These are phyloP conservation scores for Grifola frondosa DNA, from an alignment of 1,284 basidiomycete genomes.

Conservation along the genomic window DNA sequence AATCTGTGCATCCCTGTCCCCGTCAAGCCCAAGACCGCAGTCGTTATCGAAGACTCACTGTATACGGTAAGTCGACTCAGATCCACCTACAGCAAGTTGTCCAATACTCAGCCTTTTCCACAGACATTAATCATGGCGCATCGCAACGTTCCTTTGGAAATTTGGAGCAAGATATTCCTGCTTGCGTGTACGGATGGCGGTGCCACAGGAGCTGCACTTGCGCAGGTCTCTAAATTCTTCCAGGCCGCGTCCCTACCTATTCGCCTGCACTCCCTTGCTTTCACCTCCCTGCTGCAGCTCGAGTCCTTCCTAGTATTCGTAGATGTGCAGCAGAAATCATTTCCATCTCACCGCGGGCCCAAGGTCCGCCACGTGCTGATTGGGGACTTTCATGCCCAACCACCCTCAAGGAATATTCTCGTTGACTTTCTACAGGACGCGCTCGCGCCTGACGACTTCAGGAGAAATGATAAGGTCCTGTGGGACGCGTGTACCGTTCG, in stretches of 20 bases:
- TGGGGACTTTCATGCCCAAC: not conserved
- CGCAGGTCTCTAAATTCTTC: not conserved
- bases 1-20: not conserved
- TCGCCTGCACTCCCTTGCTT: conserved; percentile 1
- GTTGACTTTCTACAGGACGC: not conserved
- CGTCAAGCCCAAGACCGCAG: not conserved
- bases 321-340: conserved; percentile 1
- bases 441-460: conserved; percentile 3
- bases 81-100: too few species aligned
- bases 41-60: not conserved
- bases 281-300: not conserved
- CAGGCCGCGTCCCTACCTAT: not conserved
- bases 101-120: not conserved
- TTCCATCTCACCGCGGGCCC: not conserved
- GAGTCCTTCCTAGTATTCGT: conserved; percentile 4
- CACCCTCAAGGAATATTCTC: not conserved
- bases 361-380: conserved; percentile 6
- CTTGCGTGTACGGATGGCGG: conserved; percentile 7
- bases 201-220: conserved; percentile 1
- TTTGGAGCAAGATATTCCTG: conserved; percentile 14
- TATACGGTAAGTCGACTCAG: too few species aligned
- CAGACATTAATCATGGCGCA: not conserved
- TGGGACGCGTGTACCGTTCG: conserved; percentile 3
- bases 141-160: conserved; percentile 11
- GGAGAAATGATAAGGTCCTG: not conserved